Conservation (phyloP, 2,329 filamentous ascomycete species). For the Cucurbitaria berberidis region DNA sequence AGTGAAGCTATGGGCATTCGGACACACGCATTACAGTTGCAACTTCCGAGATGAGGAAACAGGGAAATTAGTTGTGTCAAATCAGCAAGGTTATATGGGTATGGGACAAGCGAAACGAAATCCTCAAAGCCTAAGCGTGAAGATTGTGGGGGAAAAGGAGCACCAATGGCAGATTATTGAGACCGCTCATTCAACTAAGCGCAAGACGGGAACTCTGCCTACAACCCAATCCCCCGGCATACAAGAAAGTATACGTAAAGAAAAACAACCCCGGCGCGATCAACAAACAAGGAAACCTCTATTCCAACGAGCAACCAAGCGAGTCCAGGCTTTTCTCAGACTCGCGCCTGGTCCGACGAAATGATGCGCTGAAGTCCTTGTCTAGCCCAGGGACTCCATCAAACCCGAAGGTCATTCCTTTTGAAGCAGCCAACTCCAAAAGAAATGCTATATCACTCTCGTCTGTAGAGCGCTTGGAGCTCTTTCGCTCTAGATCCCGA, state of each 20-base stretch:
- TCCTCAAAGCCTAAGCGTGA: neutral
- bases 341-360: neutral
- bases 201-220: neutral
- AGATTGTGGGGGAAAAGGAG: neutral
- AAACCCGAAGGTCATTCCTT: neutral
- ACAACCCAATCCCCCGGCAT: neutral
- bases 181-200: neutral
- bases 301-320: neutral
- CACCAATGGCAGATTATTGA: slow-evolving; percentile 2
- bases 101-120: neutral
- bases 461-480: no score
- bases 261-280: neutral
- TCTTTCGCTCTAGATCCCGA: no score
- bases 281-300: neutral
- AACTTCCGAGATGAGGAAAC: slow-evolving; percentile 41
- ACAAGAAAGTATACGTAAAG: no score
- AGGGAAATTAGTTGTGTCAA: slow-evolving; percentile 46
- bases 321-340: neutral
- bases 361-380: neutral
- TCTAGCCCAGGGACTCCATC: neutral
- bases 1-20: slow-evolving; percentile 57
- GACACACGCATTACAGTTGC: slow-evolving; percentile 59
- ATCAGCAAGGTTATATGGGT: slow-evolving; percentile 50
- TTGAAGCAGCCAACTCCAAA: neutral
- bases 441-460: no score